phyloP scores from a whole-genome alignment of 495 filamentous ascomycete species.

The Podospora anserina region DNA sequence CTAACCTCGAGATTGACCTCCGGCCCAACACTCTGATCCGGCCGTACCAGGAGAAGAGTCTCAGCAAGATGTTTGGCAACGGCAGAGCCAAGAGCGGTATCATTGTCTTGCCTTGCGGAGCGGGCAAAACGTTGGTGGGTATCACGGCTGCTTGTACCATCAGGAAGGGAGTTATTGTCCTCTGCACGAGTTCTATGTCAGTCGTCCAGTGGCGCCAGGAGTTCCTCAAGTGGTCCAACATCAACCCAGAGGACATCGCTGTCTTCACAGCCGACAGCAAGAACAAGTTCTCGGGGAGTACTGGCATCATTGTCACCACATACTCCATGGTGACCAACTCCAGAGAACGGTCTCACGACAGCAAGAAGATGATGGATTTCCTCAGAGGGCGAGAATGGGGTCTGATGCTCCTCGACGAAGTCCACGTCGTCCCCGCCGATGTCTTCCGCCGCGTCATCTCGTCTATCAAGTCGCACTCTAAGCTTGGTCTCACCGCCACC shows the following conservation, averaged over 20 bases:
- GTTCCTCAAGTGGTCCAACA: slow-evolving; percentile 97
- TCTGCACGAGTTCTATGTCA: slow-evolving; percentile 97
- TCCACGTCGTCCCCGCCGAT: slow-evolving; percentile 94
- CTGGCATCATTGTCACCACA: slow-evolving; percentile 93
- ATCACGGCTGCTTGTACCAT: slow-evolving; percentile 97
- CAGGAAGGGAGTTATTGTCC: slow-evolving; percentile 90
- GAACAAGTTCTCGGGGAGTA: slow-evolving; percentile 79
- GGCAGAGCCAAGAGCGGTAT: slow-evolving; percentile 94
- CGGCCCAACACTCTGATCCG: slow-evolving; percentile 80
- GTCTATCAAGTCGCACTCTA: slow-evolving; percentile 87
- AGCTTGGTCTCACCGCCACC: slow-evolving; percentile 94
- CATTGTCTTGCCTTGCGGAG: slow-evolving; percentile 94
- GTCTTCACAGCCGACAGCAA: slow-evolving; percentile 96
- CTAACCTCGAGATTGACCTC: slow-evolving; percentile 88
- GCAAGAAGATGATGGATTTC: slow-evolving; percentile 98
- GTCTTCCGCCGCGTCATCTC: slow-evolving; percentile 94
- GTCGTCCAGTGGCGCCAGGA: slow-evolving; percentile 96
- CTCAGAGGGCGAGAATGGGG: slow-evolving; percentile 92
- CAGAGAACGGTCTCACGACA: slow-evolving; percentile 80
- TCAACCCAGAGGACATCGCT: slow-evolving; percentile 87
- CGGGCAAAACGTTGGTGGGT: slow-evolving; percentile 94
- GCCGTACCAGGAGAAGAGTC: slow-evolving; percentile 91
- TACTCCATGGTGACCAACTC: slow-evolving; percentile 98
- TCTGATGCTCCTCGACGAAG: slow-evolving; percentile 95
- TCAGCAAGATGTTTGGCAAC: slow-evolving; percentile 99